Evolutionary conservation across 2,329 filamentous ascomycete species (phyloP).

Genomic region (Alternaria postmessia): DNA sequence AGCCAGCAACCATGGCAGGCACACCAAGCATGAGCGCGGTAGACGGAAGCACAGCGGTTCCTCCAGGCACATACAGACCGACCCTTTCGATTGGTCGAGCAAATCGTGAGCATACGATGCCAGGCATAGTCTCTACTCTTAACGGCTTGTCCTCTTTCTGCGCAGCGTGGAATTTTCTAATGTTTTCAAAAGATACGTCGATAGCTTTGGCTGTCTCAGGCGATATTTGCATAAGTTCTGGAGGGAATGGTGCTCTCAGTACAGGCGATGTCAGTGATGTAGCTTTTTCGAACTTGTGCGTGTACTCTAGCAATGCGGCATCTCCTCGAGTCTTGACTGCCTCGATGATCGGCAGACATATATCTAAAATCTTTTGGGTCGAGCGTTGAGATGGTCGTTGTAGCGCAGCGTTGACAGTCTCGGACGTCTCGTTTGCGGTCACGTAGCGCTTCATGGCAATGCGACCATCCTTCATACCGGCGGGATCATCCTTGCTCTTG

Average conservation of each 20-base stretch:
- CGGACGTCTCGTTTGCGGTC: slow-evolving; percentile 68
- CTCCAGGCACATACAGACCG: slow-evolving; percentile 94
- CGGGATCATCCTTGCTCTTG: slow-evolving; percentile 61
- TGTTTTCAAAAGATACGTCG: slow-evolving; percentile 92
- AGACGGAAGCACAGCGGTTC: slow-evolving; percentile 94
- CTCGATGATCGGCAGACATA: slow-evolving; percentile 90
- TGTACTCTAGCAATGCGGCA: slow-evolving; percentile 87
- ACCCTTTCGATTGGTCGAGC: slow-evolving; percentile 91
- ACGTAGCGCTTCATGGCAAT: slow-evolving; percentile 87
- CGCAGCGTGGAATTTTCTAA: slow-evolving; percentile 89
- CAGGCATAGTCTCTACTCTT: slow-evolving; percentile 95
- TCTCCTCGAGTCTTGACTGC: slow-evolving; percentile 86
- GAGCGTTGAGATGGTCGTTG: slow-evolving; percentile 93
- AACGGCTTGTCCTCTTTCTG: slow-evolving; percentile 86
- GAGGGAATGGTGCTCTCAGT: slow-evolving; percentile 85
- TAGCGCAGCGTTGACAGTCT: slow-evolving; percentile 75
- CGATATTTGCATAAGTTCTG: slow-evolving; percentile 83
- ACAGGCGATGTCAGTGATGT: slow-evolving; percentile 90
- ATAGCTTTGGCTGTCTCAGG: slow-evolving; percentile 91
- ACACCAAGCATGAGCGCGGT: slow-evolving; percentile 98
- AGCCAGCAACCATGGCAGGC: slow-evolving; percentile 95
- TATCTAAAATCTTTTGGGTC: slow-evolving; percentile 89
- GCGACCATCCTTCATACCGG: slow-evolving; percentile 61
- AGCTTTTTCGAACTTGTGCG: slow-evolving; percentile 97
- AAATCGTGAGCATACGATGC: slow-evolving; percentile 93